Evolutionary conservation across 1,284 basidiomycete genomes (phyloP).

Genomic region (Trametes pubescens): DNA sequence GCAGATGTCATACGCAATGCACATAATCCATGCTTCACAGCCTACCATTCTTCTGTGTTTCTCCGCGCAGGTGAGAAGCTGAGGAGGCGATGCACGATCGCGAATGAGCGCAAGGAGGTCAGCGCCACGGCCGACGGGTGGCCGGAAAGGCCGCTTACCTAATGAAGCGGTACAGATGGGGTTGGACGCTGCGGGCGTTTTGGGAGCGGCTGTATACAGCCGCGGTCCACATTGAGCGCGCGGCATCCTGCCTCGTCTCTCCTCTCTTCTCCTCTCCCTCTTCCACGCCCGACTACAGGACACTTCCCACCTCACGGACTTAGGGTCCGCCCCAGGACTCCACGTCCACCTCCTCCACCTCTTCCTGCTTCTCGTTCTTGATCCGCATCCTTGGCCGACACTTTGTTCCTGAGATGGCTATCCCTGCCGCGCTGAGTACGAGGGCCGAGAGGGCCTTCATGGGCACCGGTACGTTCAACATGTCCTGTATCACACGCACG

Average conservation of each 20-base stretch:
- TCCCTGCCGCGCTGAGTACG: slow-evolving; percentile 71
- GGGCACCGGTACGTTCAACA: slow-evolving; percentile 48
- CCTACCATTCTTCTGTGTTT: too few relatives aligned
- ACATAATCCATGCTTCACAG: neutral
- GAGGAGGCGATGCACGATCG: neutral
- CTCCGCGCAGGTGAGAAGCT: neutral
- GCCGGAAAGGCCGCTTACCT: slow-evolving; percentile 17
- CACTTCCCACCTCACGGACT: slow-evolving; percentile 12
- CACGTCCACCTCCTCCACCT: slow-evolving; percentile 18
- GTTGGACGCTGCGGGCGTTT: slow-evolving; percentile 14
- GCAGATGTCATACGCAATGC: neutral
- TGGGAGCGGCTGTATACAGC: neutral
- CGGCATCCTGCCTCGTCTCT: slow-evolving; percentile 24
- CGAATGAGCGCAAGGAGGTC: neutral
- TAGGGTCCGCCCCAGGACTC: slow-evolving; percentile 22
- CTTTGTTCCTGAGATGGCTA: slow-evolving; percentile 55
- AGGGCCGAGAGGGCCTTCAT: slow-evolving; percentile 73
- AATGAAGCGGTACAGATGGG: slow-evolving; percentile 21
- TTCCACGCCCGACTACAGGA: slow-evolving; percentile 5
- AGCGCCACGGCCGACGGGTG: slow-evolving; percentile 6
- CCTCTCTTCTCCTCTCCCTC: slow-evolving; percentile 27
- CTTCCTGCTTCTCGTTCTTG: slow-evolving; percentile 10
- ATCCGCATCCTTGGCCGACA: slow-evolving; percentile 9
- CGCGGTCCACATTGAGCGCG: slow-evolving; percentile 8
- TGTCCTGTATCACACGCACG: slow-evolving; percentile 46